Percentiles rank a stretch among this genome's conserved stretches.
These are phyloP conservation scores for Nemania diffusa DNA, from an alignment of 2,329 filamentous ascomycete species.

Conservation along the genomic window DNA sequence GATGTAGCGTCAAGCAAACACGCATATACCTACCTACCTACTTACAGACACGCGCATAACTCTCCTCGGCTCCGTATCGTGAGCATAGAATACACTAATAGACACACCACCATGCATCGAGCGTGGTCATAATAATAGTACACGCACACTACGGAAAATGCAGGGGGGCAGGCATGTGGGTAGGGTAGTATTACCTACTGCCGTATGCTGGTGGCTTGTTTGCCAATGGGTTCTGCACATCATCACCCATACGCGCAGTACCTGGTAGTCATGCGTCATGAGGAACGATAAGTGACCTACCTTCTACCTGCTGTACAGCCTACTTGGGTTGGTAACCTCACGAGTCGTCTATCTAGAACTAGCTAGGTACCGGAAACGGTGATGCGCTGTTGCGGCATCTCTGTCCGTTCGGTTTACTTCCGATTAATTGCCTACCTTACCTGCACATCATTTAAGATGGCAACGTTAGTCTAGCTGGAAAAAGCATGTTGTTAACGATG, in stretches of 20 bases:
- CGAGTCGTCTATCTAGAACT: background rate
- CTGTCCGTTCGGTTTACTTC: background rate
- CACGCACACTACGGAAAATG: constrained; percentile 5
- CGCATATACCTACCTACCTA: no score
- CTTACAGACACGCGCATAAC: no score
- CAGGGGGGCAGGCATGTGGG: constrained; percentile 21
- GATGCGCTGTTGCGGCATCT: background rate
- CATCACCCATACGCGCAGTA: no score
- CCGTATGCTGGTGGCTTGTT: constrained; percentile 22
- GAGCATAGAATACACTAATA: background rate
- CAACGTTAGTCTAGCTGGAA: background rate
- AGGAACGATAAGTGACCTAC: background rate
- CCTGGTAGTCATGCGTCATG: constrained; percentile 26
- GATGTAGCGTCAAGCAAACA: background rate
- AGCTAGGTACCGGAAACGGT: background rate
- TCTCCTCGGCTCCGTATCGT: background rate
- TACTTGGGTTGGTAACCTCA: constrained; percentile 3
- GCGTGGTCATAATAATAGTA: constrained; percentile 19
- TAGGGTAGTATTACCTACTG: constrained; percentile 10
- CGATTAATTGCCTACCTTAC: background rate
- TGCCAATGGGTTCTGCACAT: constrained; percentile 33
- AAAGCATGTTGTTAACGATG: background rate
- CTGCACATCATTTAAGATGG: background rate
- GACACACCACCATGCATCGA: constrained; percentile 3
- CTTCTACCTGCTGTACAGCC: background rate